Evolutionary conservation across 768 basidiomycete genomes (phyloP).

Genomic region (Lentinula boryana): DNA sequence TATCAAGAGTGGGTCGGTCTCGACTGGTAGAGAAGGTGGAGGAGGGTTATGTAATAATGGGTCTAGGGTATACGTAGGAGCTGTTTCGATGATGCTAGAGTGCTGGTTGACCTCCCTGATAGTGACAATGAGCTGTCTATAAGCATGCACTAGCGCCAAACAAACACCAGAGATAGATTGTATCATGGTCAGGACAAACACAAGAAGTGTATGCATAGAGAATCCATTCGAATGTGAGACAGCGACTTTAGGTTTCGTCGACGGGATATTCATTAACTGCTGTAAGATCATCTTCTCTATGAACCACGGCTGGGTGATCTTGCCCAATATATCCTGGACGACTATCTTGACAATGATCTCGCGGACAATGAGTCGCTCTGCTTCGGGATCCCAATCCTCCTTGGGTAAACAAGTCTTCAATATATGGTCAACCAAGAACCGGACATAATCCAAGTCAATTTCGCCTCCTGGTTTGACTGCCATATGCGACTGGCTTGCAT

Average conservation of each 20-base stretch:
- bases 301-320: constrained; percentile 87
- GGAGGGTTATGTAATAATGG: neutral
- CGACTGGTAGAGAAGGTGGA: constrained; percentile 11
- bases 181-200: constrained; percentile 68
- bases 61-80: neutral
- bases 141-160: constrained; percentile 61
- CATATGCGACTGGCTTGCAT: constrained; percentile 80
- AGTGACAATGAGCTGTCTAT: constrained; percentile 58
- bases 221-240: constrained; percentile 20
- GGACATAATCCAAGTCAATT: constrained; percentile 71
- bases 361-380: constrained; percentile 77
- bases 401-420: constrained; percentile 67
- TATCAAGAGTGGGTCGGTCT: neutral
- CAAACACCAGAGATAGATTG: constrained; percentile 67
- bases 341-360: constrained; percentile 81
- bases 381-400: constrained; percentile 72
- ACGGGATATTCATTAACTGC: constrained; percentile 43
- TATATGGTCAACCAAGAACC: constrained; percentile 73
- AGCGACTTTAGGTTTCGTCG: constrained; percentile 16
- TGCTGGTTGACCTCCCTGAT: constrained; percentile 61
- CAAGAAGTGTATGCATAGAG: constrained; percentile 45
- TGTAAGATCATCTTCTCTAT: constrained; percentile 66
- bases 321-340: constrained; percentile 59
- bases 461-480: constrained; percentile 63
- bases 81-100: constrained; percentile 2